phyloP scores from a whole-genome alignment of 331 rosid species.

The Malus hybrid region DNA sequence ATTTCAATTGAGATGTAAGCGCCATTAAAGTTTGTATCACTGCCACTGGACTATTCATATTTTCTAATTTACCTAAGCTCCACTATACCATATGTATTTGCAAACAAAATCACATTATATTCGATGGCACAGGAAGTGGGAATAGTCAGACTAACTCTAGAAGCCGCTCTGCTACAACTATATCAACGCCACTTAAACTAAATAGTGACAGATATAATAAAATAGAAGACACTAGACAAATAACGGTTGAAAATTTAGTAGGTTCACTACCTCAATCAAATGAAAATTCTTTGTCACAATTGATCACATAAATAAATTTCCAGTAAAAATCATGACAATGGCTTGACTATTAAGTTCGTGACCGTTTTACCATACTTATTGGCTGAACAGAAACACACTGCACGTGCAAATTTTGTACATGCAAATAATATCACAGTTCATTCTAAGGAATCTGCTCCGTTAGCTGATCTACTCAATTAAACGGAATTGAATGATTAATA shows the following conservation, averaged over 20 bases:
- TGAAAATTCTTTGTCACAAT: neutral
- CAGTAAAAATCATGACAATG: neutral
- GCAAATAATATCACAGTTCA: neutral
- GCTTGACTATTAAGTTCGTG: neutral
- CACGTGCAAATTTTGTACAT: neutral
- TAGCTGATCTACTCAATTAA: neutral
- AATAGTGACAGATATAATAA: neutral
- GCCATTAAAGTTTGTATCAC: too few relatives aligned
- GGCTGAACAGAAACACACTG: neutral
- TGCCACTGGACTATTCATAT: too few relatives aligned
- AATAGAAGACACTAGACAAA: neutral
- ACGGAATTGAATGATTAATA: neutral
- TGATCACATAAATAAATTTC: neutral
- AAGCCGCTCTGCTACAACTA: neutral
- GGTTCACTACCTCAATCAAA: neutral
- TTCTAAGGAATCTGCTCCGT: neutral
- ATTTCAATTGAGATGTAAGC: too few relatives aligned
- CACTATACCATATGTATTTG: neutral
- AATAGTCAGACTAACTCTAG: neutral
- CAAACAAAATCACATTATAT: neutral
- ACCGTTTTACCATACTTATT: neutral
- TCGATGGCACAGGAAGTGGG: neutral
- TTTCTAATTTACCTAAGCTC: too few relatives aligned
- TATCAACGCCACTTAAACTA: neutral
- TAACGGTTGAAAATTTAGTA: neutral